phyloP scores from a whole-genome alignment of 495 filamentous ascomycete genomes.

The Alectoria sarmentosa region DNA sequence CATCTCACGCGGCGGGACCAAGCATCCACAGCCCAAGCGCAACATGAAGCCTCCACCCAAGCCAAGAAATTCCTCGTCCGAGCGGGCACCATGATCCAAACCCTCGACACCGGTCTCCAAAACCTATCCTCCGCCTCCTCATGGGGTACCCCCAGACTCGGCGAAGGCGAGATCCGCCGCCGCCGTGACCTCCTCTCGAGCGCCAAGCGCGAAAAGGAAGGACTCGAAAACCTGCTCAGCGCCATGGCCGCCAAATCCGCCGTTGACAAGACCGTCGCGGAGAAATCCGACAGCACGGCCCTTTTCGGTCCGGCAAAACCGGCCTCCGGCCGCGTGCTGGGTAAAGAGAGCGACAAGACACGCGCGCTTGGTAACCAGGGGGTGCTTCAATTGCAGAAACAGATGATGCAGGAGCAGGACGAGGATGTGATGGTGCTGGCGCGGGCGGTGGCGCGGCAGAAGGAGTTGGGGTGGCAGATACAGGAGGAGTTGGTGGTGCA shows the following conservation, averaged over 20 bases:
- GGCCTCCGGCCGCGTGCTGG: slow-evolving; percentile 62
- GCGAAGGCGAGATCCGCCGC: slow-evolving; percentile 81
- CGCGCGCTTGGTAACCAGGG: slow-evolving; percentile 86
- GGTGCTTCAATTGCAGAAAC: slow-evolving; percentile 74
- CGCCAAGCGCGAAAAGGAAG: slow-evolving; percentile 77
- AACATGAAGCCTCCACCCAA: slow-evolving; percentile 71
- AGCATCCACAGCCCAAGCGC: slow-evolving; percentile 54
- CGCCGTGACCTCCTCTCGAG: slow-evolving; percentile 70
- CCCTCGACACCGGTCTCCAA: slow-evolving; percentile 66
- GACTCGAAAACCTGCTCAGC: slow-evolving; percentile 72
- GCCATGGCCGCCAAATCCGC: slow-evolving; percentile 57
- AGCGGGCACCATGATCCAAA: slow-evolving; percentile 57
- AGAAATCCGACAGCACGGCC: slow-evolving; percentile 49
- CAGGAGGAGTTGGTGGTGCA: slow-evolving; percentile 79
- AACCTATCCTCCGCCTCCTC: slow-evolving; percentile 31
- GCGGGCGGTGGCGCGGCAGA: slow-evolving; percentile 70
- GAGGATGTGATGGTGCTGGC: slow-evolving; percentile 66
- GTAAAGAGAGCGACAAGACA: slow-evolving; percentile 82
- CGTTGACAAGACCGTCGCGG: slow-evolving; percentile 41
- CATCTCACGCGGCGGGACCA: slow-evolving; percentile 70
- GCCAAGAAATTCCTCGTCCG: slow-evolving; percentile 79
- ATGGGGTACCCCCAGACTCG: slow-evolving; percentile 44
- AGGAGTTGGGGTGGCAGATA: slow-evolving; percentile 79
- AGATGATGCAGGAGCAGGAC: slow-evolving; percentile 84
- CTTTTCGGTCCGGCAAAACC: slow-evolving; percentile 34